Base-by-base conservation (phyloP, 768 basidiomycete genomes). In the Tylopilus vinaceipallidus region DNA sequence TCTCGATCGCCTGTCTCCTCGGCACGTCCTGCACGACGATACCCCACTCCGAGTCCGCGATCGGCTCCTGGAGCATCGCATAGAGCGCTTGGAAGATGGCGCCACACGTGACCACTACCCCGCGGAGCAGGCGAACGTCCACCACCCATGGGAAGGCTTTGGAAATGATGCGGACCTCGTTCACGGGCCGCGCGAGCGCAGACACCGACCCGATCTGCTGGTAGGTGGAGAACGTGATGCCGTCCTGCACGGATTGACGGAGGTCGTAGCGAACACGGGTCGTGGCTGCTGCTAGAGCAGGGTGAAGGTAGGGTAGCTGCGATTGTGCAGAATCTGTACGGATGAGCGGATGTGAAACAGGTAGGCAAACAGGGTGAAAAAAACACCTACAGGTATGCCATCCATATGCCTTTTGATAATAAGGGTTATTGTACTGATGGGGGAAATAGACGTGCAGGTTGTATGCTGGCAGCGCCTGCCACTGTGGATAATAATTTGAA, bases 21-120 rank as follows among this genome's bases (percentile, higher is more conserved):
- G 73, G 71, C 63, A 73, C 73, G 38, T 81, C 75, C 22, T 48
- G 59, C 6, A 75, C 59, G n/a, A 80, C 68, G 39, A 82, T 66
- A 0, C 80, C 83, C 84, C 86, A 88, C 57, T 88, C 86, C 4
- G 83, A 83, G 50, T 87, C 83, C 2, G 54, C 74, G 17, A 88
- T 70, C 7, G 73, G 75, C 41, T 78, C 69, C 42, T 85, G 80
- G 23, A 88, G 67, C 40, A 63, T 57, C 6, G 66, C 55, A 48
- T 80, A 68, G n/a, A 88, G 33, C n/a, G n/a, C 78, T 24, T 79
- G 75, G 72, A 84, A 84, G 4, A 88, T 67, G 20, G 72, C 71
- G 41, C 74, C 71, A 50, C 80, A 82, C 2, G 81, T 81, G 39
- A 75, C 50, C 17, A 59, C 27, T 3, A 65, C 55, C 5, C 65